Base-by-base conservation (phyloP, 495 filamentous ascomycete genomes). In the Neurospora sp. region DNA sequence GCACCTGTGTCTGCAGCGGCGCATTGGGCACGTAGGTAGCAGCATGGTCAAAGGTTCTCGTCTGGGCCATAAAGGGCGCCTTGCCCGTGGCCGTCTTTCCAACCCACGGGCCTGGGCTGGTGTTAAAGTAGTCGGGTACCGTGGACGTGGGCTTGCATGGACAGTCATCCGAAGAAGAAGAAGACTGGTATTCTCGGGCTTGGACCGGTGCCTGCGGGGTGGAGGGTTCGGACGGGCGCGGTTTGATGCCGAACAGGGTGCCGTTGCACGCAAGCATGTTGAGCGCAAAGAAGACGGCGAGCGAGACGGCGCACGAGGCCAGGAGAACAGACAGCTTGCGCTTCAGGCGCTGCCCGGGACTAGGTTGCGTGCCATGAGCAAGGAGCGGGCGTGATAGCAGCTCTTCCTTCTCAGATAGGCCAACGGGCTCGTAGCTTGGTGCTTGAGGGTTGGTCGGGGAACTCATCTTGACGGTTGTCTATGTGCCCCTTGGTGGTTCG, bases 21-120 rank as follows among this genome's bases (percentile, higher is more conserved):
- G 80, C 78, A 74, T 88, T 88, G 14, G 88, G 87, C 27, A 85
- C 82, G 74, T 84, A 89, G 16, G 82, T 84, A 14, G 79, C 82
- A 4, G 85, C 80, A 44, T 82, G 75, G 12, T 82, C 80, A 70
- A 89, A 89, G 3, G 85, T 85, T 72, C 88, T 87, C 27, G 82
- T 89, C 78, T 88, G 83, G 3, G 88, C 89, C 10, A 90, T 77
- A 75, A 88, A 89, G 1, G 88, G 84, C 3, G 86, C 81, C 42
- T 76, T 77, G 6, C 89, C 88, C 4, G 89, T 90, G n/a, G 84
- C 82, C 0, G 87, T 90, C 16, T 87, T 85, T 10, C 88, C 88
- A 78, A 81, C 77, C 77, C 79, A 79, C 27, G 78, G 69, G 74
- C 84, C 82, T 0, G 82, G 81, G 5, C 76, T 81, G 1, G 87